Percentiles rank a stretch among this genome's conserved stretches.
Conservation (phyloP, 768 basidiomycete species). For the Chlorophyllum brunneum region DNA sequence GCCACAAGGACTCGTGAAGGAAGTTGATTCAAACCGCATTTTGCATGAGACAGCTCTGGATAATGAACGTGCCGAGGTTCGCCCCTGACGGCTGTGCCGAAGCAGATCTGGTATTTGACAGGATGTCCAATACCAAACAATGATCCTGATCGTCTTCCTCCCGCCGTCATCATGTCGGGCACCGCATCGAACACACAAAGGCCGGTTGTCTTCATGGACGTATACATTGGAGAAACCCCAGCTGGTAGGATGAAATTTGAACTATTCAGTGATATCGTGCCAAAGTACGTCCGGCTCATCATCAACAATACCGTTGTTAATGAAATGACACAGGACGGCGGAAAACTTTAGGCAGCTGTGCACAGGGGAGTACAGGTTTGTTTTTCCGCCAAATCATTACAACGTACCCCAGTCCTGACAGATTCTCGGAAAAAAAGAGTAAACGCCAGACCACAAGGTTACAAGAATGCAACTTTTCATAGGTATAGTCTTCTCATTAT, state of each 20-base stretch:
- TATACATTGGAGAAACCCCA: conserved; percentile 94
- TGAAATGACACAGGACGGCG: conserved; percentile 62
- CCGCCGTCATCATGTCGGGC: conserved; percentile 9
- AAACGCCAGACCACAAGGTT: conserved; percentile 84
- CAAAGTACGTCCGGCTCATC: conserved; percentile 62
- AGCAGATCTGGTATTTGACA: not conserved
- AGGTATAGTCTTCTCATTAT: conserved; percentile 46
- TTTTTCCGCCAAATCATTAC: not conserved
- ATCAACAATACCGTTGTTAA: not conserved
- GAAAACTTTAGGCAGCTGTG: conserved; percentile 98
- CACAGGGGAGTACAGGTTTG: conserved; percentile 92
- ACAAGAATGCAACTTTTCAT: conserved; percentile 89
- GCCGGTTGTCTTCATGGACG: conserved; percentile 96
- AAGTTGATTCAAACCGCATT: too few species aligned
- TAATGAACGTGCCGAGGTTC: too few species aligned
- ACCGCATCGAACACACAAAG: conserved; percentile 45
- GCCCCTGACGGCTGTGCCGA: too few species aligned
- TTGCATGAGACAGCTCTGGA: too few species aligned
- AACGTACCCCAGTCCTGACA: conserved; percentile 3
- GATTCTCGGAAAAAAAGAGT: conserved; percentile 46
- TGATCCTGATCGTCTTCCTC: not conserved
- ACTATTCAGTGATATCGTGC: conserved; percentile 91
- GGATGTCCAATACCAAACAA: not conserved
- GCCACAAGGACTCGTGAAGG: too few species aligned
- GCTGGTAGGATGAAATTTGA: conserved; percentile 97